Evolutionary conservation across 768 basidiomycete genomes (phyloP), one percentile per base, ranked within the genome.

Genomic region (Psilocybe sp.): DNA sequence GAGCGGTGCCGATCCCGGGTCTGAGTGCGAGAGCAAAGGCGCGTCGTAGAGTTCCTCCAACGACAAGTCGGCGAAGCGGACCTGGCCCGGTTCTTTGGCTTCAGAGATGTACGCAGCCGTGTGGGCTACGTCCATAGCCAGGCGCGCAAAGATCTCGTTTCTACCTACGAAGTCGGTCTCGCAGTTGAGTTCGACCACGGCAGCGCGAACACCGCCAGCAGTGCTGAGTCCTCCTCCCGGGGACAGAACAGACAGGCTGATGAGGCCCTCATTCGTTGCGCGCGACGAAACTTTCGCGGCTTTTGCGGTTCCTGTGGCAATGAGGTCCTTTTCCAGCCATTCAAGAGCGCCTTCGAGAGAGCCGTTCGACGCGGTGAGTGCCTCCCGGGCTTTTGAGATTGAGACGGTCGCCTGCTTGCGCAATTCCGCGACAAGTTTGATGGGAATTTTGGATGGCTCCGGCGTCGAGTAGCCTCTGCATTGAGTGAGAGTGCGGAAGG

Each of bases 101-200:
- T 82, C 78, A 0, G 80, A 67, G 38, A 90, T 72, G 61, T 84
- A 89, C 5, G 92, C 92, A 32, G 86, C 83, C 1, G 90, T 92
- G 58, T 89, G 85, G 13, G 92, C 87, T 56, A 97, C 85, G 58
- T 91, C 84, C 36, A 77, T 75, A 11, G 89, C 87, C 35, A 95
- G 79, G 47, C 76, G 75, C 13, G 81, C 76, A 60, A 98, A 98
- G 11, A 92, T 73, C 50, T 86, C 81, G 59, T 92, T 95, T 55
- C 90, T 72, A 18, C 85, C 91, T 23, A 98, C 95, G 64, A 97
- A 98, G 71, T 98, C 95, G 46, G 95, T 97, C 72, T 98, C 95
- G 72, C 95, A 98, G 58, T 91, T 92, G 53, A 97, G 74, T 67
- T 98, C 95, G 49, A 98, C 73, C 80, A 97, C 88, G 15, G 87